Evolutionary conservation across 2,329 filamentous ascomycete genomes (phyloP).

Genomic region (Rhynchosporium graminicola): DNA sequence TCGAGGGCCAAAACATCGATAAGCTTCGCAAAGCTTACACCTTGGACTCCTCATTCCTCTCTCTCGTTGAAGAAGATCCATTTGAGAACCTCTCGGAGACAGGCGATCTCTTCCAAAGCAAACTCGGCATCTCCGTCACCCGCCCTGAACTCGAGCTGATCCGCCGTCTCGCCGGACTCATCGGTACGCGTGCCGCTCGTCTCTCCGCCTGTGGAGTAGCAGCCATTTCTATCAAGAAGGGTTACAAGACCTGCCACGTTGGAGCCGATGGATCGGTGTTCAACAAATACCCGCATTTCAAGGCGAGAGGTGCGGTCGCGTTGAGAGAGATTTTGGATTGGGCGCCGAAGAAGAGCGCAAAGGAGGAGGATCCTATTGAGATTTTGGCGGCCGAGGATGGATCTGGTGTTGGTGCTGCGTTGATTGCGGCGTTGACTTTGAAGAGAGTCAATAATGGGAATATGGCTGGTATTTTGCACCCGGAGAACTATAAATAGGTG

Average conservation of each 20-base stretch:
- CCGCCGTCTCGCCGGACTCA: constrained; percentile 86
- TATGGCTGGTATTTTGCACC: constrained; percentile 63
- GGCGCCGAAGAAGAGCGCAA: constrained; percentile 67
- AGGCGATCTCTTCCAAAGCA: constrained; percentile 74
- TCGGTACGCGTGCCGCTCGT: constrained; percentile 90
- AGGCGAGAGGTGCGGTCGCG: constrained; percentile 83
- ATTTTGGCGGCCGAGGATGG: constrained; percentile 92
- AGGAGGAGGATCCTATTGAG: constrained; percentile 83
- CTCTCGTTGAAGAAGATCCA: constrained; percentile 90
- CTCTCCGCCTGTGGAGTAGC: constrained; percentile 93
- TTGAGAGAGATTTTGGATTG: constrained; percentile 95
- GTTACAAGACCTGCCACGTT: constrained; percentile 83
- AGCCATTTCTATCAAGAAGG: constrained; percentile 96
- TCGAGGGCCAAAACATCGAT: constrained; percentile 78
- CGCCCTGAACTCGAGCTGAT: constrained; percentile 84
- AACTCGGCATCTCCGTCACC: constrained; percentile 70
- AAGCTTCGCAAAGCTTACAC: constrained; percentile 84
- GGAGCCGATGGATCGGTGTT: constrained; percentile 97
- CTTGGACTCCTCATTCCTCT: constrained; percentile 90
- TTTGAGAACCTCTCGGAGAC: constrained; percentile 95
- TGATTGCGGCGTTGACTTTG: constrained; percentile 78
- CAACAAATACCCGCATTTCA: constrained; percentile 99
- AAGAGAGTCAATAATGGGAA: constrained; percentile 66
- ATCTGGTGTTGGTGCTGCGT: constrained; percentile 91
- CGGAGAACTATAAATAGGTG: constrained; percentile 58